Percentiles rank a stretch among this genome's conserved stretches.
These are phyloP conservation scores for Plasmodium falciparum DNA, from an alignment of 169 alveolate genomes.

Conservation along the genomic window DNA sequence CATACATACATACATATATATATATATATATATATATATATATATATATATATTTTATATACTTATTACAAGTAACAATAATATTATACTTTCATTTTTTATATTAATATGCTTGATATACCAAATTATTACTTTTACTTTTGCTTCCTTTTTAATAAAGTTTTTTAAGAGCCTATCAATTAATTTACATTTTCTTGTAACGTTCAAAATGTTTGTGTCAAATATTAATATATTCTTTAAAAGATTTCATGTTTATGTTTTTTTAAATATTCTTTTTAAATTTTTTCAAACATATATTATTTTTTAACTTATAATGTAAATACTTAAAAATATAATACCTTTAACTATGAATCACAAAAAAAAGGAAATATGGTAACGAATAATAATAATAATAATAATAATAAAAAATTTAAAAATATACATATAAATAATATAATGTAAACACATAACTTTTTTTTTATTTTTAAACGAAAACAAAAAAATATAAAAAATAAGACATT, in stretches of 20 bases:
- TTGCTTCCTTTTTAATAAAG: too few relatives aligned
- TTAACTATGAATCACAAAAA: too few relatives aligned
- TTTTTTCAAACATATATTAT: slow-evolving; percentile 6
- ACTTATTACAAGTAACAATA: too few relatives aligned
- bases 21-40: too few relatives aligned
- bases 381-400: background rate
- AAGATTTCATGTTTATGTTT: background rate
- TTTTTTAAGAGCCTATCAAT: background rate
- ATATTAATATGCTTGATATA: too few relatives aligned
- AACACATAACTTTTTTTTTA: background rate
- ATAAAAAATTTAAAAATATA: background rate
- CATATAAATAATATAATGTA: background rate
- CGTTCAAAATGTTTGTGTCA: slow-evolving; percentile 31
- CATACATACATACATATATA: too few relatives aligned
- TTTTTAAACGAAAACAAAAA: too few relatives aligned
- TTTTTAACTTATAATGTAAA: background rate
- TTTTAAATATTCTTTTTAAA: slow-evolving; percentile 29
- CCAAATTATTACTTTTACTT: too few relatives aligned
- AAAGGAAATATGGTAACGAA: background rate
- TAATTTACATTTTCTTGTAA: slow-evolving; percentile 50
- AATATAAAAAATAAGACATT: too few relatives aligned
- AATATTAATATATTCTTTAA: slow-evolving; percentile 28
- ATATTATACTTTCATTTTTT: too few relatives aligned
- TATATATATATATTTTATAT: too few relatives aligned
- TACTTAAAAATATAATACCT: too few relatives aligned